Conservation (phyloP, 805 yeast genomes). For the Candida tammaniensis region DNA sequence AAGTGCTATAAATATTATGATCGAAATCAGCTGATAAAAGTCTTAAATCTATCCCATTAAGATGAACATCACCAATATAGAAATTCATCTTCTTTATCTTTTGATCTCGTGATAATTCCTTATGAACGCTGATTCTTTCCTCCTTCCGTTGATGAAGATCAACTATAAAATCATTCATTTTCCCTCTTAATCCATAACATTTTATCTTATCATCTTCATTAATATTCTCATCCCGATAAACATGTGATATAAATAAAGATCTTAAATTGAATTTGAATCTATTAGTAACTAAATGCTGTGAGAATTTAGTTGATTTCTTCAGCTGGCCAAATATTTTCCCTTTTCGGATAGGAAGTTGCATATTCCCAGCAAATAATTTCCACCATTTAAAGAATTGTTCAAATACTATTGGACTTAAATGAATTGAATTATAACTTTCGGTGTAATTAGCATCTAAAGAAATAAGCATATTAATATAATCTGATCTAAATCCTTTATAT, state of each 20-base stretch:
- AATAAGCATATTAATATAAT: constrained; percentile 39
- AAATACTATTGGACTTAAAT: constrained; percentile 69
- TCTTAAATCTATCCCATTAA: constrained; percentile 58
- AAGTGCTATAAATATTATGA: constrained; percentile 24
- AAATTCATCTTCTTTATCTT: constrained; percentile 57
- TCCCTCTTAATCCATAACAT: constrained; percentile 64
- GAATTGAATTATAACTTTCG: constrained; percentile 63
- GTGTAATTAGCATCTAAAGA: constrained; percentile 35
- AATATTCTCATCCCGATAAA: constrained; percentile 51
- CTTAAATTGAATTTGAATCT: constrained; percentile 73
- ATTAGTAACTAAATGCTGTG: constrained; percentile 70
- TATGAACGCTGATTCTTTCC: constrained; percentile 32
- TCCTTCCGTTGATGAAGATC: constrained; percentile 44
- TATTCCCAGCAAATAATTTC: constrained; percentile 74
- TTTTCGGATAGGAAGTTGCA: constrained; percentile 73
- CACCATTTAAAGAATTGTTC: constrained; percentile 81
- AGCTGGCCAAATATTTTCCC: constrained; percentile 67
- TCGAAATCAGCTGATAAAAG: constrained; percentile 48
- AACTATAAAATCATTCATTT: constrained; percentile 34
- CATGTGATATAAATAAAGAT: constrained; percentile 74
- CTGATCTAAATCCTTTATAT: constrained; percentile 39
- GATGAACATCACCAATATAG: constrained; percentile 60
- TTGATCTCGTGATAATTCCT: constrained; percentile 45
- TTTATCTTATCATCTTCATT: constrained; percentile 43
- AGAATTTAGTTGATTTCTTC: constrained; percentile 62